Evolutionary conservation across 2,329 filamentous ascomycete species (phyloP), one percentile per base, ranked within the genome.

Genomic region (Fonsecaea erecta): DNA sequence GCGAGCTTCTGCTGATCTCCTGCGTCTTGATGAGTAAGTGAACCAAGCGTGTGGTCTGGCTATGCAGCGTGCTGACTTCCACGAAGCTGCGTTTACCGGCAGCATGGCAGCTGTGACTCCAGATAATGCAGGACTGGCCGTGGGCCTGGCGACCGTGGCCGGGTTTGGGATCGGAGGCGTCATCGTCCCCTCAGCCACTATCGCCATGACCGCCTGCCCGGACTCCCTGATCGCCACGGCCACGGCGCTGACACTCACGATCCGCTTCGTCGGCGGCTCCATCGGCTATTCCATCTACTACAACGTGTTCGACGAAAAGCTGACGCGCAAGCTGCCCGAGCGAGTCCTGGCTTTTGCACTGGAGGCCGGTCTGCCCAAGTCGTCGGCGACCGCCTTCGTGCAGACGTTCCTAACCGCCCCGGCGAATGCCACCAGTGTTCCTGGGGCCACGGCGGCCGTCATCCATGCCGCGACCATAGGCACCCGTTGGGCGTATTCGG

Each of bases 151-250:
- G n/a, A 78, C 85, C 11, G 72, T 90, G 4, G 86, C 87, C 1
- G 84, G 86, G 2, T 75, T 90, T 1, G 88, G 88, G 5, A 85
- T 90, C 2, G 88, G 88, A 6, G 88, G 86, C 0, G 87, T 90
- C 53, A 84, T 90, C 16, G 85, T 90, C 3, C 88, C 88, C 0
- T 84, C 85, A 0, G 86, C 85, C 0, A 88, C 90, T 67, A 88
- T 90, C 64, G 85, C 86, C 3, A 88, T 86, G 12, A 89, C 90
- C 69, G 86, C 90, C 67, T 89, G 87, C 66, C 87, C 88, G 0
- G 86, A 88, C 75, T 78, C 90, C 56, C 80, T 90, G 3, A 90
- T 91, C 66, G 88, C 87, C 7, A 90, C 88, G 1, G 82, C 90
- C 46, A 85, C 88, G 1, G 87, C 88, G 7, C 78, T 91, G 24